Percentiles rank a stretch among this genome's conserved stretches.
These are phyloP conservation scores for Nakaseomyces bracarensis DNA, from an alignment of 1,139 yeast species.

Conservation along the genomic window DNA sequence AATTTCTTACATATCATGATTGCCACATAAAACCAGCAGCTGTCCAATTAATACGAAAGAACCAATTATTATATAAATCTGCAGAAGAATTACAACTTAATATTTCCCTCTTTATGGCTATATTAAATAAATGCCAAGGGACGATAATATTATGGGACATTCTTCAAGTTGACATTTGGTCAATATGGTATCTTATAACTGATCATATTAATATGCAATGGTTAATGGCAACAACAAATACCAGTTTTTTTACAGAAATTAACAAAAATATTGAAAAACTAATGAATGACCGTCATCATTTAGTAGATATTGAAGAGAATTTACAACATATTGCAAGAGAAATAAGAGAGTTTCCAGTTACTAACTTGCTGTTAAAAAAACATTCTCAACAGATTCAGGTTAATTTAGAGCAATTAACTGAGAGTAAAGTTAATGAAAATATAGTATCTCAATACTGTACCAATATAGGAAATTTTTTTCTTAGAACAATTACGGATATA, in stretches of 20 bases:
- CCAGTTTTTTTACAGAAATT: background rate
- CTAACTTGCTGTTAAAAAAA: too few relatives aligned
- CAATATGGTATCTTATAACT: background rate
- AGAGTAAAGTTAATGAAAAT: too few relatives aligned
- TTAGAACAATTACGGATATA: too few relatives aligned
- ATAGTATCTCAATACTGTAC: too few relatives aligned
- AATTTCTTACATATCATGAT: background rate
- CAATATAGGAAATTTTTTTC: too few relatives aligned
- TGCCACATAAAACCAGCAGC: background rate
- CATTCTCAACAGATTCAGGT: background rate
- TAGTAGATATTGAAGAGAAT: background rate
- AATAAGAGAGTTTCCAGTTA: too few relatives aligned
- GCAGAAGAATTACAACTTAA: background rate
- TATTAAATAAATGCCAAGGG: background rate
- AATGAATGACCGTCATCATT: background rate
- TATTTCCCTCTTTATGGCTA: background rate
- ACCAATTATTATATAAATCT: background rate
- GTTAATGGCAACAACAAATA: background rate
- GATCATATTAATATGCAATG: background rate
- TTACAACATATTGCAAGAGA: background rate
- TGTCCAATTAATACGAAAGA: background rate
- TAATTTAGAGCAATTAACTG: too few relatives aligned
- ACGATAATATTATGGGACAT: background rate
- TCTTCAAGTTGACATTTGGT: background rate
- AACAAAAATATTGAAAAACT: background rate